A percentile compares a stretch with the other conserved stretches of the same genome.
These are phyloP conservation scores for Candida dajiaensis DNA, from an alignment of 805 yeast genomes.

Conservation along the genomic window DNA sequence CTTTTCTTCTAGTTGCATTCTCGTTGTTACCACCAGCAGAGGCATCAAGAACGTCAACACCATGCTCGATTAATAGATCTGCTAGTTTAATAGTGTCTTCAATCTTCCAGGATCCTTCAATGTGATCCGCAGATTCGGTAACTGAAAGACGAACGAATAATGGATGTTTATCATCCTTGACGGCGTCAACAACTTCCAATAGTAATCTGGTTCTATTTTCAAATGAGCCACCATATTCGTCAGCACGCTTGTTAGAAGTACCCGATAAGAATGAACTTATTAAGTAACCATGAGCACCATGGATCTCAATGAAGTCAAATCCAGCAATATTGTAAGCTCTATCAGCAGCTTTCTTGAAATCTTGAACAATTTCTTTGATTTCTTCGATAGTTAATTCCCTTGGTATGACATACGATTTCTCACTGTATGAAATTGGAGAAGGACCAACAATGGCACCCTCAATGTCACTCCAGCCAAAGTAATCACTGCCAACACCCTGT, in stretches of 20 bases:
- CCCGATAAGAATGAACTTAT: slow-evolving; percentile 42
- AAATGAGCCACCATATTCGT: slow-evolving; percentile 57
- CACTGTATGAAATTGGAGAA: slow-evolving; percentile 30
- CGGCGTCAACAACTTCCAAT: slow-evolving; percentile 42
- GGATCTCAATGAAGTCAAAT: slow-evolving; percentile 57
- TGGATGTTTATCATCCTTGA: slow-evolving; percentile 32
- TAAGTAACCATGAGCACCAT: slow-evolving; percentile 56
- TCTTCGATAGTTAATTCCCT: slow-evolving; percentile 39
- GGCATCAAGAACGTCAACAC: slow-evolving; percentile 47
- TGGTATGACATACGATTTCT: slow-evolving; percentile 26
- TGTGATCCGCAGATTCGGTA: slow-evolving; percentile 10
- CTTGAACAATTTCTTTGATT: slow-evolving; percentile 33
- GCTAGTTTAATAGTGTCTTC: slow-evolving; percentile 28
- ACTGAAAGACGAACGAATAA: slow-evolving; percentile 29
- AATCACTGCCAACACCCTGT: slow-evolving; percentile 25
- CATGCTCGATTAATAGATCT: slow-evolving; percentile 33
- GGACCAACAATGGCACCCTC: slow-evolving; percentile 40
- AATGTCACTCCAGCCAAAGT: slow-evolving; percentile 35
- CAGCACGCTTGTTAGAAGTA: slow-evolving; percentile 44
- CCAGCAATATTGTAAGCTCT: slow-evolving; percentile 45
- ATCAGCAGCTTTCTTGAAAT: slow-evolving; percentile 41
- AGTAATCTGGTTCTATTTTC: slow-evolving; percentile 50
- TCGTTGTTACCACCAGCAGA: slow-evolving; percentile 47
- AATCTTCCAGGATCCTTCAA: slow-evolving; percentile 16
- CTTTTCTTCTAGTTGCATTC: slow-evolving; percentile 23